Evolutionary conservation across 75 land plant genomes (phyloP), one percentile per base, ranked within the genome.

Genomic region (Azolla pinnata): DNA sequence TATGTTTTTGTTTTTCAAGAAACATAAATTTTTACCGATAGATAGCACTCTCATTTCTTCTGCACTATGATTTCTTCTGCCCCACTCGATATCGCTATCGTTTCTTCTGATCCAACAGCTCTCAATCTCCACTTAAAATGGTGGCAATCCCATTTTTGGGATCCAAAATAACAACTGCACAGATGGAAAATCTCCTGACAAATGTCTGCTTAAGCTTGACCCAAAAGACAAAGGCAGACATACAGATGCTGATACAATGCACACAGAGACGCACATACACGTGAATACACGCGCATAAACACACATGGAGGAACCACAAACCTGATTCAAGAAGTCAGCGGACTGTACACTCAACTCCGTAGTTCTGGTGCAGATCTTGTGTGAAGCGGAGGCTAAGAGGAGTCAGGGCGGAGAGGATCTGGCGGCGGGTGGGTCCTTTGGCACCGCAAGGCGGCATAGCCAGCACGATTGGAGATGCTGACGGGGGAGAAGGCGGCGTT

Each of bases 401-500:
- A 9, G 30, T 28, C 25, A 90, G 45, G 60, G 75, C 67, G 21
- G 75, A 59, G 47, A 70, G 61, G 27, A 82, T 58, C 78, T 92
- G 83, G 64, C 78, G 72, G 27, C 63, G 75, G 26, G 90, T 85
- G 40, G 67, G 31, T 14, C 83, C 89, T 45, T 59, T 78, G 40
- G 97, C 69, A 1, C 97, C 93, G 21, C 89, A 80, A 0, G 79
- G 70, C 10, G 73, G 59, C 76, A 92, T 59, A 59, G 81, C 67
- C 63, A 88, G 69, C 27, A 74, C 76, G 29, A 71, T 67, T n/a
- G 61, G 71, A 67, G 60, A 92, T 49, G 58, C 90, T 82, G 4
- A 79, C 55, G 17, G 97, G 89, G 4, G 90, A 88, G 63, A 87
- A 66, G 27, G 83, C 89, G 18, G 69, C 73, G 79, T 92, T 92